A percentile compares a stretch with the other conserved stretches of the same genome.
Evolutionary conservation across 23 red algal species (phyloP).

Genomic region (Gracilaria caudata): DNA sequence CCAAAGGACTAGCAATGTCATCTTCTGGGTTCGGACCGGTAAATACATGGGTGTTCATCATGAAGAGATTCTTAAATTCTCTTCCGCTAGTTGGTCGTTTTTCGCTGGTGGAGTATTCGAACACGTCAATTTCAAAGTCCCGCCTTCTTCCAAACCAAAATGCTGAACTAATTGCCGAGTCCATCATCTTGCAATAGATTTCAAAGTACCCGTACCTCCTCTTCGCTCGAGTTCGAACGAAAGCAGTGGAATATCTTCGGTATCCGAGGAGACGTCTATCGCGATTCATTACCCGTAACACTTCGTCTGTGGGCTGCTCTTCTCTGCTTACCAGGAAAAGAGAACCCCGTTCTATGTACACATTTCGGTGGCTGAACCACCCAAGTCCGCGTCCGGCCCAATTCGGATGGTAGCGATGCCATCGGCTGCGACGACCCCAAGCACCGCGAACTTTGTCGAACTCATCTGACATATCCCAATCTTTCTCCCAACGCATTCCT

Average conservation of each 20-base stretch:
- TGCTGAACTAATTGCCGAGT: conserved; percentile 44
- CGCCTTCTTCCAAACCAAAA: conserved; percentile 61
- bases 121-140: conserved; percentile 60
- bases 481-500: conserved; percentile 34
- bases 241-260: conserved; percentile 41
- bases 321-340: conserved; percentile 35
- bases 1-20: conserved; percentile 8
- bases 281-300: conserved; percentile 25
- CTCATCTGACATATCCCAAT: conserved; percentile 71
- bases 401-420: conserved; percentile 35
- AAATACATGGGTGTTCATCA: conserved; percentile 53
- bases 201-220: conserved; percentile 58
- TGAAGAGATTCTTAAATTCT: conserved; percentile 42
- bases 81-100: conserved; percentile 11
- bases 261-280: background rate
- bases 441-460: conserved; percentile 34
- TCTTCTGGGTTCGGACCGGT: conserved; percentile 1
- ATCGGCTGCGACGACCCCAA: conserved; percentile 23
- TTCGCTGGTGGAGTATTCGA: conserved; percentile 42
- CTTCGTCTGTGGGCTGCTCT: conserved; percentile 29
- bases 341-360: conserved; percentile 36
- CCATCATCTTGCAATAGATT: conserved; percentile 52
- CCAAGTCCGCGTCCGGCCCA: conserved; percentile 35
- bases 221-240: conserved; percentile 41
- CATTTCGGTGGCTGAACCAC: conserved; percentile 40